Evolutionary conservation across 2,329 filamentous ascomycete species (phyloP).

Genomic region (Apiospora marii): DNA sequence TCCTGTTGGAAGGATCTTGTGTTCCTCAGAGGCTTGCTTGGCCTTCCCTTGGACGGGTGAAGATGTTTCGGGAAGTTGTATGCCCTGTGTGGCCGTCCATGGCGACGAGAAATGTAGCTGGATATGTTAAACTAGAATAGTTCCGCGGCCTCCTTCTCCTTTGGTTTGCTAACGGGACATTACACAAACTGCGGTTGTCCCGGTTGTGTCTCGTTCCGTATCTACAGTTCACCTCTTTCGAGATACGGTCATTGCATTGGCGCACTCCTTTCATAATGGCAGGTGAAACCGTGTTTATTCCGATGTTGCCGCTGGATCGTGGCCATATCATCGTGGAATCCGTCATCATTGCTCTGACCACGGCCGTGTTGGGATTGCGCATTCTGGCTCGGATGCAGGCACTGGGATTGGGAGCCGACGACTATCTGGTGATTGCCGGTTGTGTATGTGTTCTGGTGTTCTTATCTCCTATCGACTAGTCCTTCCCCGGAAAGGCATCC

Average conservation of each 20-base stretch:
- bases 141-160: neutral
- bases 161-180: neutral
- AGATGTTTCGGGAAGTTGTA: neutral
- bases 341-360: neutral
- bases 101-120: neutral
- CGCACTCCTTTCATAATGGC: neutral
- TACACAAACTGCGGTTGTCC: neutral
- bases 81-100: neutral
- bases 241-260: neutral
- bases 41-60: neutral
- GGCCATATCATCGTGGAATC: neutral
- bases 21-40: neutral
- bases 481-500: neutral
- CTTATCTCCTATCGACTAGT: neutral
- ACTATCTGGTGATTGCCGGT: neutral
- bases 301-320: neutral
- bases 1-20: neutral
- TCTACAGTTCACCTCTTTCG: neutral
- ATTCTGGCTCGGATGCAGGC: neutral
- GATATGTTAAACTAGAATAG: neutral
- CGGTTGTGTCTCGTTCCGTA: neutral
- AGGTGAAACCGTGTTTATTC: neutral
- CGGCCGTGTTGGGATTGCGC: neutral
- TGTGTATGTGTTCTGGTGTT: neutral
- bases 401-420: neutral